phyloP scores from a whole-genome alignment of 169 alveolate species.

The Cryptosporidium sp. region DNA sequence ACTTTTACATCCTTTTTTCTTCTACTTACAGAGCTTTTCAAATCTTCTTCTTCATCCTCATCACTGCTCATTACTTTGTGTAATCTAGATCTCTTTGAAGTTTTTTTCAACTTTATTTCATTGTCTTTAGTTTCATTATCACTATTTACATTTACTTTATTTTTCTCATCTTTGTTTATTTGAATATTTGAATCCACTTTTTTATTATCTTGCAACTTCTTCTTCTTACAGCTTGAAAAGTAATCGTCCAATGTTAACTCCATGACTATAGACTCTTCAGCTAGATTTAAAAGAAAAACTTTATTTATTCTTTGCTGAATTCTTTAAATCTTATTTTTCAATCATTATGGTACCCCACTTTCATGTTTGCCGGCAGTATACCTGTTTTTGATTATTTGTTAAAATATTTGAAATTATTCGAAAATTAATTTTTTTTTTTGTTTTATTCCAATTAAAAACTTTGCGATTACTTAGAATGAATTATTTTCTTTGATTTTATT shows the following conservation, averaged over 20 bases:
- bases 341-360: conserved; percentile 15
- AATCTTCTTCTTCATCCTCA: conserved; percentile 23
- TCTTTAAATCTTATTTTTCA: conserved; percentile 2
- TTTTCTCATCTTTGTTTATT: not conserved
- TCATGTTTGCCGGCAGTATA: conserved; percentile 25
- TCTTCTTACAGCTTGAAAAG: conserved; percentile 45
- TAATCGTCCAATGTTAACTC: conserved; percentile 65
- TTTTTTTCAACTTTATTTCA: not conserved
- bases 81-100: conserved; percentile 23
- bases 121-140: not conserved
- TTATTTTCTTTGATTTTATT: too few relatives aligned
- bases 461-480: not conserved
- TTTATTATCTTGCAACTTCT: not conserved
- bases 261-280: conserved; percentile 4
- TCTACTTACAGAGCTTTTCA: not conserved
- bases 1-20: not conserved
- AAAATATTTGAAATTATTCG: not conserved
- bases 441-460: not conserved
- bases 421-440: not conserved
- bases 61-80: conserved; percentile 32
- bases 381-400: conserved; percentile 13
- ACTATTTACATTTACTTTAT: not conserved
- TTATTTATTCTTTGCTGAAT: not conserved
- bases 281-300: conserved; percentile 1
- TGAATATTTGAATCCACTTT: not conserved